Percentiles rank a stretch among this genome's conserved stretches.
Evolutionary conservation across 768 basidiomycete species (phyloP).

Genomic region (Macrocybe gigantea): DNA sequence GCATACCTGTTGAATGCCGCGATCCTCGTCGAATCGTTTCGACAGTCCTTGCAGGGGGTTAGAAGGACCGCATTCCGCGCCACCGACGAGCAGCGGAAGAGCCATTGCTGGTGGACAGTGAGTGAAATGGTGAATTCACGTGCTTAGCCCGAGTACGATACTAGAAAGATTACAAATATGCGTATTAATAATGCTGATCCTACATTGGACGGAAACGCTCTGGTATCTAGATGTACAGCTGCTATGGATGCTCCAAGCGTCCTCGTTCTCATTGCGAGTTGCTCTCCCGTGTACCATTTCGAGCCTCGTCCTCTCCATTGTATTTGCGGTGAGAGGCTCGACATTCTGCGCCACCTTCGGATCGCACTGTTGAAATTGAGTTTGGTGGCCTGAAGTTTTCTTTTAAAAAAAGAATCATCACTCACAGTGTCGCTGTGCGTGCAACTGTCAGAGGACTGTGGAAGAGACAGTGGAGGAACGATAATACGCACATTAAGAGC

Average conservation of each 20-base stretch:
- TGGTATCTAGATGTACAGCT: no score
- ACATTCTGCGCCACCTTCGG: constrained; percentile 81
- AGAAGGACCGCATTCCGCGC: constrained; percentile 79
- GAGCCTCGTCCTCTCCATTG: constrained; percentile 2
- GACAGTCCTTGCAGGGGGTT: constrained; percentile 79
- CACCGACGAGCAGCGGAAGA: constrained; percentile 70
- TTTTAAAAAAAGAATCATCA: constrained; percentile 14
- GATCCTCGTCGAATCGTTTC: constrained; percentile 75
- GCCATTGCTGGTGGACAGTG: constrained; percentile 45
- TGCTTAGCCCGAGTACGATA: no score
- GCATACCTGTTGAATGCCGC: constrained; percentile 70
- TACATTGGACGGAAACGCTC: no score
- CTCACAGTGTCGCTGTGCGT: constrained; percentile 71
- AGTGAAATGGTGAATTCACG: constrained; percentile 1
- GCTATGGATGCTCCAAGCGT: no score
- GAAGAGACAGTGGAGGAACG: constrained; percentile 11
- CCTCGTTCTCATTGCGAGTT: no score
- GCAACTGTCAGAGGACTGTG: constrained; percentile 11
- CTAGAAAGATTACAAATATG: no score
- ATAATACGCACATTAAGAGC: constrained; percentile 79
- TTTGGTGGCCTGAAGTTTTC: constrained; percentile 3
- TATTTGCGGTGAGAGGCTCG: constrained; percentile 40
- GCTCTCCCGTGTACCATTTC: neutral
- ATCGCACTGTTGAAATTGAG: constrained; percentile 54
- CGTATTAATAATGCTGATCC: no score